Percentiles rank a stretch among this genome's conserved stretches.
Evolutionary conservation across 305 asterid genomes (phyloP).

Genomic region (Fraxinus velutina): DNA sequence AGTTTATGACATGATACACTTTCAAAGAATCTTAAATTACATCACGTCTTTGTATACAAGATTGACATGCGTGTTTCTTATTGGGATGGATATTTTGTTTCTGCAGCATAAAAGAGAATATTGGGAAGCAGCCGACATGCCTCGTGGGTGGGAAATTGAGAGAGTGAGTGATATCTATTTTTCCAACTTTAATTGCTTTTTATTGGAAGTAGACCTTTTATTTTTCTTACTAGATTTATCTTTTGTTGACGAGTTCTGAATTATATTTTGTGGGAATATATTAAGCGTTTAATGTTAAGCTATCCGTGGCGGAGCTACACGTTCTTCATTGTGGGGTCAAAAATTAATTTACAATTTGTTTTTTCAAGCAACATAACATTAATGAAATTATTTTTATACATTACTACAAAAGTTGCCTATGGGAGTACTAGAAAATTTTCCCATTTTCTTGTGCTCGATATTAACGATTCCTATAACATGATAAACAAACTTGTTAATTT

Average conservation of each 20-base stretch:
- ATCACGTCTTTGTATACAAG: background rate
- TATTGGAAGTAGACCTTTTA: background rate
- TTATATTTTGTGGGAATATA: slow-evolving; percentile 13
- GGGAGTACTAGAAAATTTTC: background rate
- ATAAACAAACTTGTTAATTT: background rate
- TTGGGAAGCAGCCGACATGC: slow-evolving; percentile 66
- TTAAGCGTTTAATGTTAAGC: slow-evolving; percentile 3
- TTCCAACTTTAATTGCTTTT: slow-evolving; percentile 8
- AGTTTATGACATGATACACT: slow-evolving; percentile 6
- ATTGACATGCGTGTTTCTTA: slow-evolving; percentile 17
- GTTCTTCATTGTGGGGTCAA: background rate
- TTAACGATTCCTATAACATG: background rate
- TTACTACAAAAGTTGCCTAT: background rate
- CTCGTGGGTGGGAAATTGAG: slow-evolving; percentile 90
- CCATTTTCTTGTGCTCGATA: background rate
- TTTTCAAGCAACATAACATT: background rate
- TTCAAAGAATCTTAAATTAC: slow-evolving; percentile 7
- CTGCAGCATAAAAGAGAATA: slow-evolving; percentile 81
- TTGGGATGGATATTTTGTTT: slow-evolving; percentile 20
- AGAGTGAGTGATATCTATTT: slow-evolving; percentile 59
- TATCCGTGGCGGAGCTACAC: background rate
- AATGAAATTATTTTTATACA: background rate
- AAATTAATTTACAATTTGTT: background rate
- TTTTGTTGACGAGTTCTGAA: background rate
- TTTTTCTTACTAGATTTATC: background rate